Conservation (phyloP, 176 grass and related monocot genomes). For the Secale cereale region DNA sequence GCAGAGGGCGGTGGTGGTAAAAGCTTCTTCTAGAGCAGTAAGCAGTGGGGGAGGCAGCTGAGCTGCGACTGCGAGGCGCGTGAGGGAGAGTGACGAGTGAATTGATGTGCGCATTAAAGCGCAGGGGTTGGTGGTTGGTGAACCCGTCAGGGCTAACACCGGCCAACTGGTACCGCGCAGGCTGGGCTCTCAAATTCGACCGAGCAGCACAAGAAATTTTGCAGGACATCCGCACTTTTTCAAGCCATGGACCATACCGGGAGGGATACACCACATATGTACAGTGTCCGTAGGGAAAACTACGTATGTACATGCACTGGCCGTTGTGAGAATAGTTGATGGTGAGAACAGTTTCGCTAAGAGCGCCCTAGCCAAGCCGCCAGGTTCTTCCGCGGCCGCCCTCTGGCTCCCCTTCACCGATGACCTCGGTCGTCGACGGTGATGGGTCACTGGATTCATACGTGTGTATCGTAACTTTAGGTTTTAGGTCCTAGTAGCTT, state of each 20-base stretch:
- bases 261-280: background rate
- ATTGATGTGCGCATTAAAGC: slow-evolving; percentile 38
- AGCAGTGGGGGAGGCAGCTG: background rate
- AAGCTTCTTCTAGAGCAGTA: background rate
- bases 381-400: too few relatives aligned
- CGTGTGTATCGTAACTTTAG: too few relatives aligned
- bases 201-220: slow-evolving; percentile 6
- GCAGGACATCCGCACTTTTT: background rate
- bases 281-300: background rate
- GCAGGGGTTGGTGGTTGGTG: slow-evolving; percentile 70
- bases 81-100: slow-evolving; percentile 17
- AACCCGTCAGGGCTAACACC: slow-evolving; percentile 50
- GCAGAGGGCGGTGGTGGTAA: slow-evolving; percentile 6
- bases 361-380: too few relatives aligned
- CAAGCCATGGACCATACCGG: background rate
- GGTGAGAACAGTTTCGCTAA: too few relatives aligned
- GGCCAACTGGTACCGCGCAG: slow-evolving; percentile 23
- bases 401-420: too few relatives aligned
- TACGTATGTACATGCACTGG: background rate
- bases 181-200: background rate
- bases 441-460: too few relatives aligned
- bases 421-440: too few relatives aligned
- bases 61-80: slow-evolving; percentile 2
- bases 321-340: background rate
- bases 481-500: too few relatives aligned